Conservation (phyloP, 164 flowering plant genomes). For the Kalanchoe fedtschenkoi region DNA sequence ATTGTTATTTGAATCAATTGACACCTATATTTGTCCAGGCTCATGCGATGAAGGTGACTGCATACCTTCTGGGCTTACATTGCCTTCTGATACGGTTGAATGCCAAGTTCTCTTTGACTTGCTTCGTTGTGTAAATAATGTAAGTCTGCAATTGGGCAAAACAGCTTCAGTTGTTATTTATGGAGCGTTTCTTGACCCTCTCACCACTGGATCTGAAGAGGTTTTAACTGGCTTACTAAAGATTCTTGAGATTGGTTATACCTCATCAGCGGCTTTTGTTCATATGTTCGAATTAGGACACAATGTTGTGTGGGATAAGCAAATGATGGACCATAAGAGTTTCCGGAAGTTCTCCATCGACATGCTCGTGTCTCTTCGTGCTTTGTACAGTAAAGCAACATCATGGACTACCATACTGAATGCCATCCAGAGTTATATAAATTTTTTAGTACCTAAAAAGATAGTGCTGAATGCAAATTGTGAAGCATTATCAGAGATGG, state of each 20-base stretch:
- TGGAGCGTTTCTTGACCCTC: slow-evolving; percentile 45
- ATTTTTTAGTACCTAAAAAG: slow-evolving; percentile 60
- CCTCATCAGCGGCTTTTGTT: slow-evolving; percentile 26
- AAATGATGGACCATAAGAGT: slow-evolving; percentile 46
- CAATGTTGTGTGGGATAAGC: slow-evolving; percentile 54
- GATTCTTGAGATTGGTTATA: slow-evolving; percentile 58
- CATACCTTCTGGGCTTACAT: slow-evolving; percentile 28
- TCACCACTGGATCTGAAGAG: slow-evolving; percentile 46
- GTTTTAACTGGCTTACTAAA: slow-evolving; percentile 48
- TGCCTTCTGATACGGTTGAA: slow-evolving; percentile 31
- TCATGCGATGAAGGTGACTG: slow-evolving; percentile 38
- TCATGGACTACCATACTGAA: slow-evolving; percentile 61
- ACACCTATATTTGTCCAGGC: slow-evolving; percentile 26
- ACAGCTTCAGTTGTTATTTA: slow-evolving; percentile 56
- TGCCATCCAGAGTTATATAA: slow-evolving; percentile 51
- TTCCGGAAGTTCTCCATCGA: slow-evolving; percentile 67
- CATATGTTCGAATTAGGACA: slow-evolving; percentile 40
- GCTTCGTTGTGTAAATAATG: slow-evolving; percentile 39
- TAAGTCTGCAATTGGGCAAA: slow-evolving; percentile 69
- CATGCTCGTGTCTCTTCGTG: slow-evolving; percentile 54
- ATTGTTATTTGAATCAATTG: not conserved
- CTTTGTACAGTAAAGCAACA: slow-evolving; percentile 44
- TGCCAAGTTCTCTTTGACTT: slow-evolving; percentile 51
- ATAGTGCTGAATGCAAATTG: slow-evolving; percentile 21
- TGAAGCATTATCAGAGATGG: slow-evolving; percentile 22